These are phyloP conservation scores for Pyrenochaeta sp. DNA, from an alignment of 2,329 filamentous ascomycete genomes.

Conservation along the genomic window DNA sequence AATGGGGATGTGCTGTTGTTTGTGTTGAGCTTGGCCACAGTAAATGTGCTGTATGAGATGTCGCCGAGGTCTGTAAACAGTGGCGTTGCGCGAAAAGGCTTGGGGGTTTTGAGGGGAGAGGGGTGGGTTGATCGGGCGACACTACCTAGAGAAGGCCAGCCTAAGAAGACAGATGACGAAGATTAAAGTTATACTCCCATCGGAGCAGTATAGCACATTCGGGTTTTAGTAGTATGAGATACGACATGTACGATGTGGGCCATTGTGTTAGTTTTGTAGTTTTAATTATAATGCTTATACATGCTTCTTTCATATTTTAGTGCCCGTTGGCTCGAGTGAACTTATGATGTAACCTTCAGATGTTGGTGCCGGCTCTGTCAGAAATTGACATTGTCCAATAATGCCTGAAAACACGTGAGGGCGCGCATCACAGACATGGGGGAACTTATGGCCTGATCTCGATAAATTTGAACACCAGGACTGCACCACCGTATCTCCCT, in stretches of 20 bases:
- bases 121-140: constrained; percentile 73
- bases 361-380: background rate
- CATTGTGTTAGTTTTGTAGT: background rate
- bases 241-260: constrained; percentile 3
- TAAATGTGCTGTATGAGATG: constrained; percentile 79
- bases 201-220: background rate
- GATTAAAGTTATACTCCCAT: background rate
- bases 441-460: constrained; percentile 19
- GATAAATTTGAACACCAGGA: constrained; percentile 7
- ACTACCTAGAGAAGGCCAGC: constrained; percentile 15
- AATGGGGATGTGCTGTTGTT: constrained; percentile 88
- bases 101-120: constrained; percentile 78
- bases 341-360: background rate
- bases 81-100: constrained; percentile 71
- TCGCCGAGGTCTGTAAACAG: constrained; percentile 74
- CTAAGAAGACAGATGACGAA: constrained; percentile 10
- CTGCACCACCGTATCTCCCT: constrained; percentile 3
- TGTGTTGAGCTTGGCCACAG: constrained; percentile 77
- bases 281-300: constrained; percentile 8
- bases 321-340: background rate
- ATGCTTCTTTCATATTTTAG: background rate
- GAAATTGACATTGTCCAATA: no score
- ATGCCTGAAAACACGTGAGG: constrained; percentile 14
- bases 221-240: constrained; percentile 1
- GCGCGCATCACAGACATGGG: constrained; percentile 14